Evolutionary conservation across 2,329 filamentous ascomycete species (phyloP), one percentile per base, ranked within the genome.

Genomic region (Stagonosporopsis cucurbitacearum): DNA sequence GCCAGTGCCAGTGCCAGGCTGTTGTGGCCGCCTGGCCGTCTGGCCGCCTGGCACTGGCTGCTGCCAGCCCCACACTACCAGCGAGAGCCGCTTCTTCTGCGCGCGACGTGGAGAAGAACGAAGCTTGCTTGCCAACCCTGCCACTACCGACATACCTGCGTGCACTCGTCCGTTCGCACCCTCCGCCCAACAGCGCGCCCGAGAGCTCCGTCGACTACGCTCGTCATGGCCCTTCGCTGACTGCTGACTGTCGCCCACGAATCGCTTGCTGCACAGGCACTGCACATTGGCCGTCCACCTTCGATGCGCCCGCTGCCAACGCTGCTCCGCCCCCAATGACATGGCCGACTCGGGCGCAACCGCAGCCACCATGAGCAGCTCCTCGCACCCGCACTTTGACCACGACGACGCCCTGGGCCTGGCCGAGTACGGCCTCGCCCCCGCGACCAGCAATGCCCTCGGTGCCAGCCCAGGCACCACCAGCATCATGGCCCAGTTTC

Each of bases 391-490:
- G 23, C 66, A 57, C 50, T 65, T 67, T 58, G 71, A 73, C 23
- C 65, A 68, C 65, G 69, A 75, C 63, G 69, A 74, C 43, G 63
- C 69, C 22, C 64, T 75, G 50, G 64, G 68, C n/a, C 60, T 75
- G 57, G 66, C 65, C 63, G 73, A 74, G 22, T 75, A 71, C 61
- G 71, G 70, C 46, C 62, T 75, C 70, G 26, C 66, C 68, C 63
- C 63, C 33, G 66, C 68, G 25, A 25, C 11, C 32, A 56, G 32
- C 37, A 56, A 48, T 40, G 47, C 32, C 25, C 53, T 51, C 30
- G 37, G 42, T 43, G 26, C 61, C 50, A 72, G 66, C 51, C 67
- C 69, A 13, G 48, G 15, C 23, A 37, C 32, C 20, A 66, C 66
- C n/a, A 37, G 37, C 20, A 66, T 67, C n/a, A 71, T 71, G 64